These are phyloP conservation scores for Aspergillus transmontanensis DNA, from an alignment of 2,329 filamentous ascomycete species.

Conservation along the genomic window DNA sequence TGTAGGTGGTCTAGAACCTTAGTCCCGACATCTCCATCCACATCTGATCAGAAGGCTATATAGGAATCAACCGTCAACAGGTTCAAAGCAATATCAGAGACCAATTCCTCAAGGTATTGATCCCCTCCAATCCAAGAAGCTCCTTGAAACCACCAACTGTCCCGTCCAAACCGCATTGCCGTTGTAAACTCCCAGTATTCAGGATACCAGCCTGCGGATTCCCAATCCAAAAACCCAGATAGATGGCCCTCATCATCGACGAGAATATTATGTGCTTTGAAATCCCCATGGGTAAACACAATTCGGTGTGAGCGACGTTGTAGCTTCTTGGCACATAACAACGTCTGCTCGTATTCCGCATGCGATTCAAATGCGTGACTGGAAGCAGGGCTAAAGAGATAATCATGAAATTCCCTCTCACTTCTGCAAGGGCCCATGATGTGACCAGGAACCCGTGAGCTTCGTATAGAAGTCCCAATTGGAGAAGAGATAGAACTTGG, in stretches of 20 bases:
- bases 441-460: constrained; percentile 36
- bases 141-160: constrained; percentile 30
- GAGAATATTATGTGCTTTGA: constrained; percentile 24
- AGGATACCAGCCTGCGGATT: constrained; percentile 28
- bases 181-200: constrained; percentile 33
- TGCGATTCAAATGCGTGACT: constrained; percentile 11
- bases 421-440: constrained; percentile 34
- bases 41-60: constrained; percentile 17
- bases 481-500: constrained; percentile 32
- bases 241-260: constrained; percentile 21
- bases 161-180: constrained; percentile 24
- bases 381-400: constrained; percentile 32
- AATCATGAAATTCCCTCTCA: constrained; percentile 30
- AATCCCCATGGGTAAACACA: constrained; percentile 24
- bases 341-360: not conserved
- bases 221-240: constrained; percentile 32
- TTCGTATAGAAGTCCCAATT: constrained; percentile 33
- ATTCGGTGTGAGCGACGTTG: not conserved
- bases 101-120: constrained; percentile 25
- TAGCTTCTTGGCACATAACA: not conserved
- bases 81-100: constrained; percentile 27
- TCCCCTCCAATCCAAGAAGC: constrained; percentile 26
- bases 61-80: constrained; percentile 31
- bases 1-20: no score
- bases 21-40: no score